Conservation (phyloP, 257 asterid genomes). For the Solanum ossicruentum region DNA sequence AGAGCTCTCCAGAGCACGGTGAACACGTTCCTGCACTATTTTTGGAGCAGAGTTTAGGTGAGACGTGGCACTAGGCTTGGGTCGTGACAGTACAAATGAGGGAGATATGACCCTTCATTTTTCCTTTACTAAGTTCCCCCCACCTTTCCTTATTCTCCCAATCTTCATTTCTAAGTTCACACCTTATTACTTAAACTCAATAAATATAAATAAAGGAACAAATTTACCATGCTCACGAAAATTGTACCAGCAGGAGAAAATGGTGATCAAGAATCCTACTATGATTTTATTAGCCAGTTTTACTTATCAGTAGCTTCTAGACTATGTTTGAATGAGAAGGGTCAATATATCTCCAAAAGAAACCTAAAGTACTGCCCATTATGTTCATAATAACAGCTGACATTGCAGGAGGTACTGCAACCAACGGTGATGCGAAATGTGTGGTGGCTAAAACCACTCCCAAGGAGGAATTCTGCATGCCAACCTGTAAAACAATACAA, state of each 20-base stretch:
- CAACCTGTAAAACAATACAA: conserved; percentile 37
- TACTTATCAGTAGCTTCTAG: conserved; percentile 2
- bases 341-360: conserved; percentile 57
- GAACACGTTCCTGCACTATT: too few species aligned
- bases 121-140: too few species aligned
- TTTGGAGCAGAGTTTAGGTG: too few species aligned
- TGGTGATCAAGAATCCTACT: neutral
- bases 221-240: neutral
- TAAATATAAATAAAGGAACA: neutral
- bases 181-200: too few species aligned
- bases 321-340: conserved; percentile 28
- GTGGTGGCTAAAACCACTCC: conserved; percentile 87
- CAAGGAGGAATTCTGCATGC: conserved; percentile 90
- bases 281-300: neutral
- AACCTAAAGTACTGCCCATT: conserved; percentile 82
- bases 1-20: too few species aligned
- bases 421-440: conserved; percentile 69
- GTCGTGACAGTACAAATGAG: too few species aligned
- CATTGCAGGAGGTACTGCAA: conserved; percentile 74
- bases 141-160: too few species aligned
- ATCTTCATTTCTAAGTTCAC: too few species aligned
- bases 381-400: conserved; percentile 84
- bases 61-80: too few species aligned
- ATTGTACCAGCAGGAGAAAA: neutral
- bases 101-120: too few species aligned